Conservation (phyloP, 2,329 filamentous ascomycete species). For the Exophiala calicioides region DNA sequence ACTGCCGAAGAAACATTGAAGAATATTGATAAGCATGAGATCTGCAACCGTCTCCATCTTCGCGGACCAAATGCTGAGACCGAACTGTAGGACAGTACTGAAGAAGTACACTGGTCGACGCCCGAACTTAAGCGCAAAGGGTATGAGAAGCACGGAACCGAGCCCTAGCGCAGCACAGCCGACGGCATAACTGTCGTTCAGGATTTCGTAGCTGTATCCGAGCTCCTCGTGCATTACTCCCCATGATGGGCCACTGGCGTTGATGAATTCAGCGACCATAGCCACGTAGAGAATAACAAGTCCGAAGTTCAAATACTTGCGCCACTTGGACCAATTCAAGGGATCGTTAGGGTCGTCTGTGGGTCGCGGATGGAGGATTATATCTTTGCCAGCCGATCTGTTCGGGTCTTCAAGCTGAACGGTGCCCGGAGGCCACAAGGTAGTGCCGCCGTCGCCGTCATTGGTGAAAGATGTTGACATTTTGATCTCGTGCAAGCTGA, state of each 20-base stretch:
- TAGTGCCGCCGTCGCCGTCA: background rate
- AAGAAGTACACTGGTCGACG: conserved; percentile 50
- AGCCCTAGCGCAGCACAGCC: conserved; percentile 46
- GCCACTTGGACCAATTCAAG: conserved; percentile 47
- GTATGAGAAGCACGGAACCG: conserved; percentile 47
- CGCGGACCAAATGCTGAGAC: conserved; percentile 46
- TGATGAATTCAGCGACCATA: conserved; percentile 45
- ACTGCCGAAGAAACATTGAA: conserved; percentile 49
- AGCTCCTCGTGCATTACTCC: conserved; percentile 46
- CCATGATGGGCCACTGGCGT: conserved; percentile 48
- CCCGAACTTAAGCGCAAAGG: conserved; percentile 51
- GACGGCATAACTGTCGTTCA: conserved; percentile 51
- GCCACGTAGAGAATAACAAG: conserved; percentile 47
- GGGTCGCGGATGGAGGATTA: conserved; percentile 43
- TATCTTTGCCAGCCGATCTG: conserved; percentile 16
- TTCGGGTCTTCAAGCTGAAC: background rate
- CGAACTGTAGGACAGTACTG: conserved; percentile 43
- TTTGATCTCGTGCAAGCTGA: background rate
- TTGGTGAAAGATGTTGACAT: background rate
- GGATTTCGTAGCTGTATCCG: conserved; percentile 41
- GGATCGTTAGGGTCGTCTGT: conserved; percentile 43
- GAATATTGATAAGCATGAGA: conserved; percentile 46
- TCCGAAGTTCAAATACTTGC: conserved; percentile 46
- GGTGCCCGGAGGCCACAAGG: background rate
- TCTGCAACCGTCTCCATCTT: conserved; percentile 45